Percentiles rank a stretch among this genome's conserved stretches.
These are phyloP conservation scores for Dichotomocladium elegans DNA, from an alignment of 371 early-diverging fungal species.

Conservation along the genomic window DNA sequence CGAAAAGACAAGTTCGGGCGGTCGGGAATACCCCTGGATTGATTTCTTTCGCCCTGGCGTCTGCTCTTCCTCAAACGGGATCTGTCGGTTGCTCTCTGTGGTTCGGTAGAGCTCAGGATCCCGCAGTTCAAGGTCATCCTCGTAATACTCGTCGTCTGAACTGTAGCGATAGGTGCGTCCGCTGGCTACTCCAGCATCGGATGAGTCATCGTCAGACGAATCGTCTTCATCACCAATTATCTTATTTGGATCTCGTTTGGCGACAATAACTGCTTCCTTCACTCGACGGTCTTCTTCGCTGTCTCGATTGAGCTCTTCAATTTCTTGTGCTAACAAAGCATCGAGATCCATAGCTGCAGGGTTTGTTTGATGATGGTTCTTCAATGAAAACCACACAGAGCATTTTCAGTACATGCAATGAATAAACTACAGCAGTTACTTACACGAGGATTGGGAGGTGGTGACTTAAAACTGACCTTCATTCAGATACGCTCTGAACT, in stretches of 20 bases:
- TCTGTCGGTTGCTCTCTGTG: conserved; percentile 44
- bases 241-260: conserved; percentile 42
- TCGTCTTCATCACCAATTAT: conserved; percentile 23
- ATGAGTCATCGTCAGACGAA: conserved; percentile 12
- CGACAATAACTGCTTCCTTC: conserved; percentile 41
- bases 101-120: conserved; percentile 47
- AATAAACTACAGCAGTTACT: background rate
- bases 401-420: too few species aligned
- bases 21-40: conserved; percentile 9
- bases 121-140: conserved; percentile 41
- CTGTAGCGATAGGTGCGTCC: conserved; percentile 16
- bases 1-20: conserved; percentile 32
- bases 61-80: conserved; percentile 23
- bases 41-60: conserved; percentile 14
- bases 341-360: conserved; percentile 16
- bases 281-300: conserved; percentile 38
- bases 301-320: conserved; percentile 41
- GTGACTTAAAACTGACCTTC: background rate
- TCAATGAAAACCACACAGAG: background rate
- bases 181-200: conserved; percentile 1
- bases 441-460: background rate
- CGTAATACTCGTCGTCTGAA: conserved; percentile 44
- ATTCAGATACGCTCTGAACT: too few species aligned
- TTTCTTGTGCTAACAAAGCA: conserved; percentile 39
- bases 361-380: background rate